Percentiles rank a stretch among this genome's conserved stretches.
Conservation (phyloP, 257 asterid genomes). For the Solanum ossicruentum region DNA sequence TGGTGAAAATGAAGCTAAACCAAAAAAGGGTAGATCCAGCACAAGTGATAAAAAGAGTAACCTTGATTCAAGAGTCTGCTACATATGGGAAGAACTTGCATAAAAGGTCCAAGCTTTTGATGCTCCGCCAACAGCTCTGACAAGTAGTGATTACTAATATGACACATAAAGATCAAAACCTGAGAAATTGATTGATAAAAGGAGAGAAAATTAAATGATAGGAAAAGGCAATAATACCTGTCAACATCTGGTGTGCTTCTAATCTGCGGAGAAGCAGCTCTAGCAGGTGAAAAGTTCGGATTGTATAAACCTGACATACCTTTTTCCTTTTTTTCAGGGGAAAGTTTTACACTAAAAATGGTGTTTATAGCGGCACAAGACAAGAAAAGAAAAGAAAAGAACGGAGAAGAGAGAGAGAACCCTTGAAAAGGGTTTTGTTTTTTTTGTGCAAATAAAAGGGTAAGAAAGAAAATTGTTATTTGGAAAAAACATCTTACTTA, state of each 20-base stretch:
- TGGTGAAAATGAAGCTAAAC: neutral
- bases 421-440: conserved; percentile 12
- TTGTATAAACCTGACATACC: conserved; percentile 71
- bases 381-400: neutral
- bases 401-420: neutral
- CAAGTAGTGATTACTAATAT: conserved; percentile 63
- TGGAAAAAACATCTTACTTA: neutral
- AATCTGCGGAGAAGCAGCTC: conserved; percentile 84
- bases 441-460: neutral
- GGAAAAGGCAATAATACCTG: conserved; percentile 19
- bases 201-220: neutral
- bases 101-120: conserved; percentile 93
- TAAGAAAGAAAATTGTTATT: neutral
- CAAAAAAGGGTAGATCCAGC: conserved; percentile 25
- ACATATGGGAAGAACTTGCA: conserved; percentile 89
- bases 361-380: conserved; percentile 1
- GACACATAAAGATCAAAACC: neutral
- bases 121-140: conserved; percentile 93
- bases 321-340: neutral
- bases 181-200: neutral
- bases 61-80: conserved; percentile 92
- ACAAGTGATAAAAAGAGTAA: neutral
- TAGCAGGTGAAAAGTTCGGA: conserved; percentile 78
- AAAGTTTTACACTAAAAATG: neutral
- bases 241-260: conserved; percentile 61